phyloP scores from a whole-genome alignment of 768 basidiomycete species.

The Pisolithus sp. region DNA sequence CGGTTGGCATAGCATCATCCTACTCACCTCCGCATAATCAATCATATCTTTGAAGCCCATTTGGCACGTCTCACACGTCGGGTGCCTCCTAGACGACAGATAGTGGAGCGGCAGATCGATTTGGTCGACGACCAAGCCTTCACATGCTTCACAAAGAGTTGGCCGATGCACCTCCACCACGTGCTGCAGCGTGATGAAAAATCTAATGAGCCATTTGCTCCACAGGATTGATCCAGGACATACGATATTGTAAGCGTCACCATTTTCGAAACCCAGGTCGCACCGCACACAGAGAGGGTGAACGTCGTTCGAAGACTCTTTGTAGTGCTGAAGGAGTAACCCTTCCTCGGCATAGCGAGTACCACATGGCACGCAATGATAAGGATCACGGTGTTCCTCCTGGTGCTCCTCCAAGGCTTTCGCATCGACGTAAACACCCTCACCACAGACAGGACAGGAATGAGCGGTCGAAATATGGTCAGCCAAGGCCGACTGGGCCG shows the following conservation, averaged over 20 bases:
- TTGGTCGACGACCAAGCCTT: slow-evolving; percentile 15
- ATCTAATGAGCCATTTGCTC: not conserved
- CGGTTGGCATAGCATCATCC: not conserved
- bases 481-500: slow-evolving; percentile 22
- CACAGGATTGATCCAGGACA: slow-evolving; percentile 5
- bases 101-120: slow-evolving; percentile 22
- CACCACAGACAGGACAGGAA: slow-evolving; percentile 28
- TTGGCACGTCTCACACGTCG: slow-evolving; percentile 20
- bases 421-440: slow-evolving; percentile 23
- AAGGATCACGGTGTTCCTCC: slow-evolving; percentile 23
- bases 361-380: slow-evolving; percentile 19
- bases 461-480: slow-evolving; percentile 25
- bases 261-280: slow-evolving; percentile 29
- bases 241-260: slow-evolving; percentile 24
- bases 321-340: slow-evolving; percentile 35
- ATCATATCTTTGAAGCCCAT: slow-evolving; percentile 22
- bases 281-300: slow-evolving; percentile 35
- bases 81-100: slow-evolving; percentile 20
- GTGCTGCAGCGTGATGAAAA: slow-evolving; percentile 27
- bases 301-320: slow-evolving; percentile 23
- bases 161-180: slow-evolving; percentile 32
- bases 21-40: slow-evolving; percentile 24
- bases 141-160: slow-evolving; percentile 28
- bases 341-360: slow-evolving; percentile 27
- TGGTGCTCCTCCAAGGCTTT: slow-evolving; percentile 23